Conservation (phyloP, 129 eudicot genomes). For the Artemisia tridentata region DNA sequence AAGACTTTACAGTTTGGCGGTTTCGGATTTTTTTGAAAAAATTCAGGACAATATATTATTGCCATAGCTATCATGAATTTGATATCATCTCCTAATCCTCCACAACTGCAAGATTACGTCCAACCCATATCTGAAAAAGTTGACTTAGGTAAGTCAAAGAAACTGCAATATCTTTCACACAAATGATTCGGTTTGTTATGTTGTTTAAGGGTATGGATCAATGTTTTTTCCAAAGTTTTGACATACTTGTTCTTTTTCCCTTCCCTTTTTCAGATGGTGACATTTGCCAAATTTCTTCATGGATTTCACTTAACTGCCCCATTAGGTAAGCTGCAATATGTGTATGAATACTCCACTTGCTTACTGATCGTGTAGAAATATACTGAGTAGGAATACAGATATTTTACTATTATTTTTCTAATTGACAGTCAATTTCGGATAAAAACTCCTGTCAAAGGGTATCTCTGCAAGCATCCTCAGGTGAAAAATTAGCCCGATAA, state of each 20-base stretch:
- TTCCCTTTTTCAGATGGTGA: slow-evolving; percentile 19
- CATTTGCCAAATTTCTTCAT: slow-evolving; percentile 18
- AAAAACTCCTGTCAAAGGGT: slow-evolving; percentile 37
- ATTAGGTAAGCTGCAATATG: slow-evolving; percentile 25
- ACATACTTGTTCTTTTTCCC: slow-evolving; percentile 4
- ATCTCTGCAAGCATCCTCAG: slow-evolving; percentile 45
- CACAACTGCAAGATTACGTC: slow-evolving; percentile 34
- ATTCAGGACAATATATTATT: slow-evolving; percentile 31
- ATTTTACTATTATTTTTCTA: slow-evolving; percentile 4
- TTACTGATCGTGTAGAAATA: neutral
- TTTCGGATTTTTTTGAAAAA: slow-evolving; percentile 9
- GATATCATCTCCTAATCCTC: slow-evolving; percentile 24
- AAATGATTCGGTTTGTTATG: slow-evolving; percentile 2
- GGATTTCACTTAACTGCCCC: slow-evolving; percentile 34
- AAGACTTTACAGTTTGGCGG: neutral
- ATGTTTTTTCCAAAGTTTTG: neutral
- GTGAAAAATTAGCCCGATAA: slow-evolving; percentile 15
- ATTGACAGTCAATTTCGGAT: slow-evolving; percentile 28
- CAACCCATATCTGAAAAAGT: slow-evolving; percentile 11
- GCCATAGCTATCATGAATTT: slow-evolving; percentile 33
- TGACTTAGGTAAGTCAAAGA: slow-evolving; percentile 28
- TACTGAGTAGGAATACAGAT: no score
- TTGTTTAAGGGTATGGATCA: neutral
- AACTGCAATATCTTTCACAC: slow-evolving; percentile 21
- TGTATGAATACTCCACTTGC: neutral